A percentile compares a stretch with the other conserved stretches of the same genome.
These are phyloP conservation scores for Aegilops longissima DNA, from an alignment of 176 grass and related monocot genomes.

Conservation along the genomic window DNA sequence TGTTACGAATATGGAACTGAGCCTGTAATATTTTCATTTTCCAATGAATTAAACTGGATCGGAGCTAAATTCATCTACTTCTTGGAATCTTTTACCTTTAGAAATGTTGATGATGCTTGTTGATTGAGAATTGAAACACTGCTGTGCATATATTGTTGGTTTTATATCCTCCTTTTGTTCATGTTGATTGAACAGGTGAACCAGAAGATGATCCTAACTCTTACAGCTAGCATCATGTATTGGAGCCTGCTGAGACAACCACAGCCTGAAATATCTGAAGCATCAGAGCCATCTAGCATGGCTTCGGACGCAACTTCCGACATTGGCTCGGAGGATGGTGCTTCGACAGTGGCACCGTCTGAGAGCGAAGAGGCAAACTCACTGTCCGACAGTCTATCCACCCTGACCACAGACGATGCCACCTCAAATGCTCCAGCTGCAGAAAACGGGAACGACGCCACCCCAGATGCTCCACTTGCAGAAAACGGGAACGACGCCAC, in stretches of 20 bases:
- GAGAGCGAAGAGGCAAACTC: slow-evolving; percentile 71
- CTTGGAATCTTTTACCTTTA: not conserved
- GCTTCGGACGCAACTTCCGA: slow-evolving; percentile 63
- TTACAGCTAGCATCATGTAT: slow-evolving; percentile 95
- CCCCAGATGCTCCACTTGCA: slow-evolving; percentile 30
- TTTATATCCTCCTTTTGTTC: slow-evolving; percentile 8
- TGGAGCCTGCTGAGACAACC: slow-evolving; percentile 77
- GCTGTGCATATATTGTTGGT: not conserved
- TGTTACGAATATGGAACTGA: slow-evolving; percentile 16
- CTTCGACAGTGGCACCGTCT: slow-evolving; percentile 62
- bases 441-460: slow-evolving; percentile 59
- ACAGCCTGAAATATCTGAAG: slow-evolving; percentile 44
- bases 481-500: slow-evolving; percentile 62
- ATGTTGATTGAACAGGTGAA: slow-evolving; percentile 69
- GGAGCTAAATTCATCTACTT: slow-evolving; percentile 2
- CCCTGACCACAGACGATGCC: slow-evolving; percentile 57
- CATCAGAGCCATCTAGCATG: slow-evolving; percentile 59
- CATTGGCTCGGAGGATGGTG: slow-evolving; percentile 63
- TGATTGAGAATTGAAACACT: not conserved
- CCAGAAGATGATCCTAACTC: slow-evolving; percentile 97
- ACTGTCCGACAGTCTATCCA: slow-evolving; percentile 47
- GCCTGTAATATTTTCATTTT: not conserved
- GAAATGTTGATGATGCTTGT: not conserved
- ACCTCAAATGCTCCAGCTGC: slow-evolving; percentile 36
- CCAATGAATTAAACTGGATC: not conserved